Evolutionary conservation across 2,329 filamentous ascomycete genomes (phyloP), one percentile per base, ranked within the genome.

Genomic region (Penicillium rolfsii): DNA sequence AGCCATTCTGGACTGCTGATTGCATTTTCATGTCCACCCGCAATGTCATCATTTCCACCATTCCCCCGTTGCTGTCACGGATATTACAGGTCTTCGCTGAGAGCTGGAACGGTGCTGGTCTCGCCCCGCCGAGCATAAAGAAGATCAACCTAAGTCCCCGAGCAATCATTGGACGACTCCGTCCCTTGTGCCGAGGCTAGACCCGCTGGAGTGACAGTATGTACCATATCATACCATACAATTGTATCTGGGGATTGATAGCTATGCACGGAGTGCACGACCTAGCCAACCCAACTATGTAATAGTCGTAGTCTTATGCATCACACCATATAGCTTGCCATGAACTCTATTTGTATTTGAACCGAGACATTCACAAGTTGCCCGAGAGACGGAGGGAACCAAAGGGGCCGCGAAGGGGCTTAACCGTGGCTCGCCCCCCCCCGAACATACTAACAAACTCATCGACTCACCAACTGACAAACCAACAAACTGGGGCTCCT

Each of bases 401-500:
- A 14, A 14, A 24, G 11, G 30, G 43, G 22, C 14, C 43, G 30
- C n/a, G 14, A 33, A 35, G 48, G 48, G 55, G 46, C 33, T 56
- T 19, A 57, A 46, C 48, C 48, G 48, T 52, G 55, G 55, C 55
- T 57, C 55, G 19, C 19, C 19, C 19, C 19, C 19, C 19, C 19
- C 19, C 19, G 19, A 22, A 22, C 19, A 22, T 22, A 22, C 19
- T 22, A 22, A 22, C 19, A 22, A 22, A 22, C 19, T 22, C 19
- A 22, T 22, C 19, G 19, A 22, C 19, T 22, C 33, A 24, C 45
- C 14, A 22, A 0, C 24, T 16, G 9, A 30, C 45, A 30, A 28
- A 55, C 59, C 57, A 28, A 30, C 45, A 30, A 28, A 55, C 59
- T 58, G 63, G 60, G 60, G 50, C 60, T 60, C 40, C 40, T 57